A percentile compares a stretch with the other conserved stretches of the same genome.
These are phyloP conservation scores for Candida silvicultrix DNA, from an alignment of 805 yeast species.

Conservation along the genomic window DNA sequence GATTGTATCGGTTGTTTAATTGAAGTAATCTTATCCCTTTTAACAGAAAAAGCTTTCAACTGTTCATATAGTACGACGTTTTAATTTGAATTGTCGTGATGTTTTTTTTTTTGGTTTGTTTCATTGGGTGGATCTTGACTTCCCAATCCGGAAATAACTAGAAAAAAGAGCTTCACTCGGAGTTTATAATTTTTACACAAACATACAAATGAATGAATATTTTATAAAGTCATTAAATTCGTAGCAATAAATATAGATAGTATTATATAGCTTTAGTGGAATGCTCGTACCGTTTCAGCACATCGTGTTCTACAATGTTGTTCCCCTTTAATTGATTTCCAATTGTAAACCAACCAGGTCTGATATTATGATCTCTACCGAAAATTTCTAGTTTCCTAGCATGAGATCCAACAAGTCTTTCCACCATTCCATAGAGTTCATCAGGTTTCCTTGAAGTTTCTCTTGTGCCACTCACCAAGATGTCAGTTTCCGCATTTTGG, in stretches of 20 bases:
- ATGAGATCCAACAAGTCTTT: slow-evolving; percentile 71
- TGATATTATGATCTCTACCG: slow-evolving; percentile 78
- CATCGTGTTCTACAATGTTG: slow-evolving; percentile 51
- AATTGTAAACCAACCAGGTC: slow-evolving; percentile 89
- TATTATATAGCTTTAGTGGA: too few relatives aligned
- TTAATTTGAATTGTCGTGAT: slow-evolving; percentile 1
- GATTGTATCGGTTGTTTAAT: background rate
- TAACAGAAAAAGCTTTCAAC: too few relatives aligned
- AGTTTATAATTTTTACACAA: too few relatives aligned
- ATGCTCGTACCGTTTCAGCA: slow-evolving; percentile 21
- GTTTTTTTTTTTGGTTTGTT: slow-evolving; percentile 3
- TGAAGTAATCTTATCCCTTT: background rate
- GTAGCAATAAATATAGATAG: background rate
- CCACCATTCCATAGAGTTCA: slow-evolving; percentile 80
- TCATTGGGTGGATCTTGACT: slow-evolving; percentile 17
- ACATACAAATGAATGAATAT: too few relatives aligned
- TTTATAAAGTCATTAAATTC: too few relatives aligned
- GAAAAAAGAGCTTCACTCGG: too few relatives aligned
- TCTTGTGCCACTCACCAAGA: slow-evolving; percentile 75
- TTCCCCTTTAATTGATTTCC: slow-evolving; percentile 72
- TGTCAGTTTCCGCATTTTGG: slow-evolving; percentile 61
- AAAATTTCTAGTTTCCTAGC: slow-evolving; percentile 82
- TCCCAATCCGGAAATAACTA: slow-evolving; percentile 11
- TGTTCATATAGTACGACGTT: too few relatives aligned
- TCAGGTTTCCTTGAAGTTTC: slow-evolving; percentile 92